Evolutionary conservation across 2,329 filamentous ascomycete species (phyloP).

Genomic region (Magnaporthales sp.): DNA sequence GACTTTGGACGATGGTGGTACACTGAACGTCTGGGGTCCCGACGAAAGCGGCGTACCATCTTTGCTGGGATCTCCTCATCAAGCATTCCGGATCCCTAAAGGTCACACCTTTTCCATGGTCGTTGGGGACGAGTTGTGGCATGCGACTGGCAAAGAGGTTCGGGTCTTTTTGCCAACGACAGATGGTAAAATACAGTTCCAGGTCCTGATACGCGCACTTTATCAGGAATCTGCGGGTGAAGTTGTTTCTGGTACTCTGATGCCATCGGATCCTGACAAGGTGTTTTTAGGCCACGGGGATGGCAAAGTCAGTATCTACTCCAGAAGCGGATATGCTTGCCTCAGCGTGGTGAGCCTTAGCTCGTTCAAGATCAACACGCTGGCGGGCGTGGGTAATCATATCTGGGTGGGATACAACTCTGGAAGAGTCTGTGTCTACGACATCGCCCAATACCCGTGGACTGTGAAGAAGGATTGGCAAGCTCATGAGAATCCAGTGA

Average conservation of each 20-base stretch:
- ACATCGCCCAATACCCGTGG: conserved; percentile 78
- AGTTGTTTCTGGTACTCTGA: conserved; percentile 72
- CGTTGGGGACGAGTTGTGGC: conserved; percentile 78
- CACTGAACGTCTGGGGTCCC: conserved; percentile 78
- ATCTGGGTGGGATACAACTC: conserved; percentile 95
- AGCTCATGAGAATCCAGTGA: conserved; percentile 76
- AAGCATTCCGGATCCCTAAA: conserved; percentile 68
- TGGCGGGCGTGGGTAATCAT: conserved; percentile 71
- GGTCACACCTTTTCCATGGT: conserved; percentile 85
- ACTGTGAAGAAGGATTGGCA: conserved; percentile 89
- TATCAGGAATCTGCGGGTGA: conserved; percentile 69
- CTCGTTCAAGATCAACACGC: conserved; percentile 87
- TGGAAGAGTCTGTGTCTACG: conserved; percentile 88
- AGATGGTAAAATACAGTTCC: conserved; percentile 61
- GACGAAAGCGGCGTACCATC: conserved; percentile 65
- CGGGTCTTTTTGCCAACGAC: conserved; percentile 70
- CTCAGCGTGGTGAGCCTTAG: conserved; percentile 78
- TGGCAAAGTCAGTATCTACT: conserved; percentile 93
- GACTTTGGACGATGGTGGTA: conserved; percentile 86
- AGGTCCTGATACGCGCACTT: conserved; percentile 64
- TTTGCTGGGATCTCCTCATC: conserved; percentile 59
- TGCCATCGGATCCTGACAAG: conserved; percentile 65
- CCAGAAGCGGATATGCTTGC: conserved; percentile 65
- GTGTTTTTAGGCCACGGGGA: conserved; percentile 89
- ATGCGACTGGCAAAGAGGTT: conserved; percentile 79